These are phyloP conservation scores for Cucurbitaria berberidis DNA, from an alignment of 2,329 filamentous ascomycete species.

Conservation along the genomic window DNA sequence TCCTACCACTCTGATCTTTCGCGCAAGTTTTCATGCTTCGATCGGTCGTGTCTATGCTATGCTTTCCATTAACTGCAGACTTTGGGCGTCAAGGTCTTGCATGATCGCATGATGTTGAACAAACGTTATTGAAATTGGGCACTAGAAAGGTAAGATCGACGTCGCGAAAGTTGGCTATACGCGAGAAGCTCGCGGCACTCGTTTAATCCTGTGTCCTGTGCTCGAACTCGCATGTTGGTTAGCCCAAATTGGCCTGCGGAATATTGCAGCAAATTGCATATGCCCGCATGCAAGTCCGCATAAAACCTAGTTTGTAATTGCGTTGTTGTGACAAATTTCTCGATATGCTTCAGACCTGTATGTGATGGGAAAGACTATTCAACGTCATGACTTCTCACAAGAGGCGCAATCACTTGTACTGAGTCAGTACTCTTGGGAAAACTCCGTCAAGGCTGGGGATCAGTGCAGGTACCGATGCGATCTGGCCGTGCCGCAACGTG, in stretches of 20 bases:
- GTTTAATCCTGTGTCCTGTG: neutral
- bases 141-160: neutral
- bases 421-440: neutral
- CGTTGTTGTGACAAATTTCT: neutral
- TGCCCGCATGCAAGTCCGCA: neutral
- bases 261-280: neutral
- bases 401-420: neutral
- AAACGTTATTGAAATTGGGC: neutral
- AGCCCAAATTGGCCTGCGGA: neutral
- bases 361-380: neutral
- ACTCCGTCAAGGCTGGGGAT: neutral
- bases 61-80: too few relatives aligned
- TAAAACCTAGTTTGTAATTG: neutral
- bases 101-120: neutral
- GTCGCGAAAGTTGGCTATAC: neutral
- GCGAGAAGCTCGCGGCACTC: too few relatives aligned
- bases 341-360: neutral
- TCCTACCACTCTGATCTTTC: too few relatives aligned
- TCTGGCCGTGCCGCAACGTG: constrained; percentile 1
- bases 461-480: neutral
- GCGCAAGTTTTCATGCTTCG: too few relatives aligned
- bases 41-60: too few relatives aligned
- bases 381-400: neutral
- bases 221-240: neutral
- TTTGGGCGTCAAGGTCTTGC: too few relatives aligned